Evolutionary conservation across 169 alveolate species (phyloP).

Genomic region (Plasmodium inui): DNA sequence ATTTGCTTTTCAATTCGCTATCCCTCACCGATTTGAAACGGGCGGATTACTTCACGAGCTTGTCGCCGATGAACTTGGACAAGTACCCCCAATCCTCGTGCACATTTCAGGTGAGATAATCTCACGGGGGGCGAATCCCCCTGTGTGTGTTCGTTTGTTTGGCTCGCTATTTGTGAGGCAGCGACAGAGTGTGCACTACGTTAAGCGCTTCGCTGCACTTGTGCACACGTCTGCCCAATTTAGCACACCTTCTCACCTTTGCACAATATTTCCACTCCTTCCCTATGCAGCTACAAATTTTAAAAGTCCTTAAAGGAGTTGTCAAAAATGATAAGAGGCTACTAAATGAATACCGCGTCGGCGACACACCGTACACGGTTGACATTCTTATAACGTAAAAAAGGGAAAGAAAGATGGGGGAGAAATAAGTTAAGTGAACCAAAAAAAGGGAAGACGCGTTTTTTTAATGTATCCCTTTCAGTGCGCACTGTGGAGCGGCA

Average conservation of each 20-base stretch:
- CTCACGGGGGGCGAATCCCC: neutral
- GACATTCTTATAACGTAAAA: slow-evolving; percentile 44
- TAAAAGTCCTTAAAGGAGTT: slow-evolving; percentile 32
- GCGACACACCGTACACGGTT: slow-evolving; percentile 50
- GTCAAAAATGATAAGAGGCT: slow-evolving; percentile 10
- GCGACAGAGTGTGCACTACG: neutral
- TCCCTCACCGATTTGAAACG: slow-evolving; percentile 2
- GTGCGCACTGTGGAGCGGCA: neutral
- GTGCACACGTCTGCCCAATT: neutral
- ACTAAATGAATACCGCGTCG: slow-evolving; percentile 34
- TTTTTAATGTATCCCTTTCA: neutral
- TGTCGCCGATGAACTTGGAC: slow-evolving; percentile 21
- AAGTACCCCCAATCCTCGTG: slow-evolving; percentile 28
- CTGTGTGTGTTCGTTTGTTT: neutral
- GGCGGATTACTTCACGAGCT: neutral
- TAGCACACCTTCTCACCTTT: neutral
- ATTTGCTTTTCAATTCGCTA: slow-evolving; percentile 5
- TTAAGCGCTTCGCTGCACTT: neutral
- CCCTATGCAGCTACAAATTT: slow-evolving; percentile 43
- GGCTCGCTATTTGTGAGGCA: neutral
- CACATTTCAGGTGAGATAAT: slow-evolving; percentile 34
- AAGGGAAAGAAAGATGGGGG: no score
- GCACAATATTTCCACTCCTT: neutral
- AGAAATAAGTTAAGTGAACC: neutral
- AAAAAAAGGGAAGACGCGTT: neutral